Evolutionary conservation across 2,329 filamentous ascomycete species (phyloP), one percentile per base, ranked within the genome.

Genomic region (Thelonectria olida): DNA sequence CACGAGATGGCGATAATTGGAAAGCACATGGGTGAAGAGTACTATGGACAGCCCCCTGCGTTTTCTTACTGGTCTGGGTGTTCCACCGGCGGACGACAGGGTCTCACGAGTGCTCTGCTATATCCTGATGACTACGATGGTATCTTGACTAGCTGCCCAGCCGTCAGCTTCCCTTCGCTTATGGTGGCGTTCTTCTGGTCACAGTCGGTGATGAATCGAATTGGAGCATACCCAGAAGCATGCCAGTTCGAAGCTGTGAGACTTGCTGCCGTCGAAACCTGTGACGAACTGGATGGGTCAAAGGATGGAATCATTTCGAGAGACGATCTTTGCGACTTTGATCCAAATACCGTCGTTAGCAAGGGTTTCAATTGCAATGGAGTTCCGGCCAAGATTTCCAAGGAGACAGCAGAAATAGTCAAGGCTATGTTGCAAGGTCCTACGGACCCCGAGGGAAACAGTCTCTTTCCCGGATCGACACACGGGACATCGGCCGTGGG

Each of bases 261-360:
- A 2, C 9, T 27, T 3, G 39, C 53, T 10, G 63, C 65, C 0
- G 47, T 51, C 1, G 25, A 22, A 2, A 48, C 28, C 7, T 73
- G 71, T 31, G 71, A 73, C 19, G 61, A 45, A 2, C 39, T 65
- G 2, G 70, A 73, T 41, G 68, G 70, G 13, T 63, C 67, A 2
- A 34, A 54, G 2, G 71, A 72, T 28, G 69, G 70, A 0, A 53
- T 71, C 27, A 67, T 73, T 34, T 54, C 65, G 2, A 62, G 71
- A 13, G 53, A 53, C n/a, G 61, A 66, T 4, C 52, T 38, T 13
- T 70, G 67, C 49, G 10, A 42, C 7, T 65, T 70, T 20, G 54
- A 70, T 9, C 65, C 67, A 2, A 50, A 52, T n/a, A 47, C 36
- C 15, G 39, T 61, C 4, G 61, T 68, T 12, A 67, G 67, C 7